Conservation (phyloP, 257 asterid species). For the Osmanthus fragrans region DNA sequence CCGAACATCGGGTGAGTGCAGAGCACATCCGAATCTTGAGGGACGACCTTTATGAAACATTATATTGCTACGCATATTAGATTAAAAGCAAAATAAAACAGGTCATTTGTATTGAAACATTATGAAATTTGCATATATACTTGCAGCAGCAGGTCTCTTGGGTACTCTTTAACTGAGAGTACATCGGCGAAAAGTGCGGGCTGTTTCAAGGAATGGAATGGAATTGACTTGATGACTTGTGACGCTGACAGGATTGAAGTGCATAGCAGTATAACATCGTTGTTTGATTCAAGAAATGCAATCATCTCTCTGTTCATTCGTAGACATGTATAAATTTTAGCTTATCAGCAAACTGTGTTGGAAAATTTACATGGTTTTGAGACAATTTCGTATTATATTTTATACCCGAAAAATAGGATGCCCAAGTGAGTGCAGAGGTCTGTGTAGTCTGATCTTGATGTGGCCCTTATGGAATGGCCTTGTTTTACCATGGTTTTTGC, state of each 20-base stretch:
- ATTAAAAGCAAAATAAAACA: neutral
- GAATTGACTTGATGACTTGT: slow-evolving; percentile 57
- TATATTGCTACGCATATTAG: neutral
- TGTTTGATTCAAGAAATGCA: slow-evolving; percentile 58
- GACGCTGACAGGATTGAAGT: slow-evolving; percentile 77
- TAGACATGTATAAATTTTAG: neutral
- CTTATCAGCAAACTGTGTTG: neutral
- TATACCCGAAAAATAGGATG: slow-evolving; percentile 65
- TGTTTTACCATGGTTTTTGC: slow-evolving; percentile 65
- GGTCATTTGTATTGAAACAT: neutral
- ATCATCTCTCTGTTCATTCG: slow-evolving; percentile 51
- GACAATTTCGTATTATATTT: neutral
- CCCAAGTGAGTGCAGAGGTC: slow-evolving; percentile 55
- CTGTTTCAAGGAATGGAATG: slow-evolving; percentile 43
- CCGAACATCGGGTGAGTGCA: slow-evolving; percentile 99
- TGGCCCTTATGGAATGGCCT: slow-evolving; percentile 60
- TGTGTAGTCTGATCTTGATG: slow-evolving; percentile 83
- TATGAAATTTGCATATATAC: slow-evolving; percentile 27
- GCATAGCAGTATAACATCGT: slow-evolving; percentile 65
- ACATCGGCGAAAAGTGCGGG: slow-evolving; percentile 82
- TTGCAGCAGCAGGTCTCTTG: slow-evolving; percentile 64
- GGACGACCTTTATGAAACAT: slow-evolving; percentile 52
- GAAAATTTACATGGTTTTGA: neutral
- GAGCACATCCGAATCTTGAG: slow-evolving; percentile 70
- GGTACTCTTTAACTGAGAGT: slow-evolving; percentile 80